These are phyloP conservation scores for Penicillium robsamsonii DNA, from an alignment of 495 filamentous ascomycete genomes.

Conservation along the genomic window DNA sequence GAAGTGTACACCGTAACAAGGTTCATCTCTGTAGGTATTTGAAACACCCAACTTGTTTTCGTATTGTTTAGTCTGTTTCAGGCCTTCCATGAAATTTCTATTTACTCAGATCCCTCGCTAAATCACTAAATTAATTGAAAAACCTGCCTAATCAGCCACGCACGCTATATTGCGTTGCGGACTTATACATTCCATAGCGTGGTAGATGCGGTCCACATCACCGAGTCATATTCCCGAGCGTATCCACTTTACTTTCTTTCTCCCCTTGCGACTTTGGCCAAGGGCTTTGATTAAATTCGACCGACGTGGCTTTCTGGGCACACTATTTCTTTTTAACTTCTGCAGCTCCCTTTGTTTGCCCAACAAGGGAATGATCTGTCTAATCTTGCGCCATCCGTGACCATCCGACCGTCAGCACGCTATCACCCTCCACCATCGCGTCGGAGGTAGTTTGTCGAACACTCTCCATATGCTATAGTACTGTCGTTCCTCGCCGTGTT, in stretches of 20 bases:
- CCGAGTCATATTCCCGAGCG: neutral
- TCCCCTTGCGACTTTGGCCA: constrained; percentile 1
- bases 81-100: neutral
- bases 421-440: constrained; percentile 18
- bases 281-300: constrained; percentile 7
- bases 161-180: neutral
- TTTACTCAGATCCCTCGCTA: neutral
- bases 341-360: constrained; percentile 12
- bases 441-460: neutral
- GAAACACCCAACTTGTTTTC: constrained; percentile 5
- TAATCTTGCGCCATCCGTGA: constrained; percentile 23
- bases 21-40: constrained; percentile 8
- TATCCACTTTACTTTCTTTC: constrained; percentile 14
- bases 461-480: constrained; percentile 32
- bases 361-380: constrained; percentile 29
- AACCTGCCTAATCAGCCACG: constrained; percentile 7
- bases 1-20: neutral
- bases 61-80: constrained; percentile 11
- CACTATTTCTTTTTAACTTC: neutral
- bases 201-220: constrained; percentile 20
- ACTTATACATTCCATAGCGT: constrained; percentile 23
- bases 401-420: constrained; percentile 23
- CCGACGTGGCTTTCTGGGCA: constrained; percentile 17
- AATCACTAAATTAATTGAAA: constrained; percentile 1
- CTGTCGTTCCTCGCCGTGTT: constrained; percentile 10